phyloP scores from a whole-genome alignment of 176 grass and related monocot genomes.

The Raddia guianensis region DNA sequence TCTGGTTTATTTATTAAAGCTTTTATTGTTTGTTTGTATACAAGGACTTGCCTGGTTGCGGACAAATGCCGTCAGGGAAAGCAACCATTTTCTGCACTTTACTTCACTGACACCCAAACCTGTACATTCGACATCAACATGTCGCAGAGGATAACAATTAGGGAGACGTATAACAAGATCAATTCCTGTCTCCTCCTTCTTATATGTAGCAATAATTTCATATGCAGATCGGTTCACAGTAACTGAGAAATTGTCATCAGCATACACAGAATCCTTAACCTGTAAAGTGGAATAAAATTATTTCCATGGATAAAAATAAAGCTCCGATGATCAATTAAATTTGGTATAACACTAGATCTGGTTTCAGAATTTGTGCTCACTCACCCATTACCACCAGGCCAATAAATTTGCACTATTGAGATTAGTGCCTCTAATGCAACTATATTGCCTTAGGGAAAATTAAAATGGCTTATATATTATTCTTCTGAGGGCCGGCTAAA shows the following conservation, averaged over 20 bases:
- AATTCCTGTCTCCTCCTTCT: constrained; percentile 96
- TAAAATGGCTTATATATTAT: not conserved
- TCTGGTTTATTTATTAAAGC: not conserved
- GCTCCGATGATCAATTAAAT: not conserved
- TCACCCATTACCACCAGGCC: not conserved
- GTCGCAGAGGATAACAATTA: constrained; percentile 77
- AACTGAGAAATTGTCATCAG: constrained; percentile 91
- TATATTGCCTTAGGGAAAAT: too few relatives aligned
- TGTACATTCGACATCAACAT: constrained; percentile 88
- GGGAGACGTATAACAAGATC: constrained; percentile 93
- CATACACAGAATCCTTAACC: constrained; percentile 73
- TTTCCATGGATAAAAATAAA: not conserved
- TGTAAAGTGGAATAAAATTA: constrained; percentile 25
- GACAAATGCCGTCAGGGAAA: constrained; percentile 82
- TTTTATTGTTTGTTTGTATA: not conserved
- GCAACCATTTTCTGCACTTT: constrained; percentile 87
- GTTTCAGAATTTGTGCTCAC: not conserved
- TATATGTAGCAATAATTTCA: constrained; percentile 95
- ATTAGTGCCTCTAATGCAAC: not conserved
- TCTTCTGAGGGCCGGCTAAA: not conserved
- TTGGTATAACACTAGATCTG: not conserved
- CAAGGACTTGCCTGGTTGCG: constrained; percentile 70
- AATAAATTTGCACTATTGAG: not conserved
- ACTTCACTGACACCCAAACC: constrained; percentile 89
- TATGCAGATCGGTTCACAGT: constrained; percentile 71